phyloP scores from a whole-genome alignment of 2,329 filamentous ascomycete genomes.

The Colletotrichum magnum region DNA sequence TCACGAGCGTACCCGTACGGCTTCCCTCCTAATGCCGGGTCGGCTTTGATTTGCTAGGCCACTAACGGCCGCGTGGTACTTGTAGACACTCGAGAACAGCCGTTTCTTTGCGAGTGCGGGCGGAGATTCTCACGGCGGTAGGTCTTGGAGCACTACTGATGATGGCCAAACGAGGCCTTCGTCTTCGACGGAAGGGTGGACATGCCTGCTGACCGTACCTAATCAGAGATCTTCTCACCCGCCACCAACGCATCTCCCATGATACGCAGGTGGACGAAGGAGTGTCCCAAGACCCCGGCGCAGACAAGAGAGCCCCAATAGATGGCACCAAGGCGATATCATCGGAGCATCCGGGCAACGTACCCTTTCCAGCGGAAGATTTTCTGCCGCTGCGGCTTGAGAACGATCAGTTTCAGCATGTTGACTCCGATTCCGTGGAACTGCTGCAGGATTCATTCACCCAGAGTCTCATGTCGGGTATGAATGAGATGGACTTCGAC shows the following conservation, averaged over 20 bases:
- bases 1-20: conserved; percentile 50
- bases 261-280: not conserved
- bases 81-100: conserved; percentile 52
- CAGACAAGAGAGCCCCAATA: too few species aligned
- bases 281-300: not conserved
- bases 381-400: too few species aligned
- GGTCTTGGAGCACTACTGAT: conserved; percentile 14
- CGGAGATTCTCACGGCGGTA: conserved; percentile 49
- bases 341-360: too few species aligned
- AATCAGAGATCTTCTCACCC: conserved; percentile 9
- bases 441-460: not conserved
- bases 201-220: not conserved
- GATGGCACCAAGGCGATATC: too few species aligned
- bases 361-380: too few species aligned
- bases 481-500: not conserved
- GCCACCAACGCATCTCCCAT: not conserved
- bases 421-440: not conserved
- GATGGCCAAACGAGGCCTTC: not conserved
- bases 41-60: too few species aligned
- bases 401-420: too few species aligned
- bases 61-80: not conserved
- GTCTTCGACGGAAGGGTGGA: too few species aligned
- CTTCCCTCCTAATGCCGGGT: not conserved
- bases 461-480: not conserved
- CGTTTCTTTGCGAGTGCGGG: conserved; percentile 50